Evolutionary conservation across 2,329 filamentous ascomycete genomes (phyloP).

Genomic region (Diplodia mutila): DNA sequence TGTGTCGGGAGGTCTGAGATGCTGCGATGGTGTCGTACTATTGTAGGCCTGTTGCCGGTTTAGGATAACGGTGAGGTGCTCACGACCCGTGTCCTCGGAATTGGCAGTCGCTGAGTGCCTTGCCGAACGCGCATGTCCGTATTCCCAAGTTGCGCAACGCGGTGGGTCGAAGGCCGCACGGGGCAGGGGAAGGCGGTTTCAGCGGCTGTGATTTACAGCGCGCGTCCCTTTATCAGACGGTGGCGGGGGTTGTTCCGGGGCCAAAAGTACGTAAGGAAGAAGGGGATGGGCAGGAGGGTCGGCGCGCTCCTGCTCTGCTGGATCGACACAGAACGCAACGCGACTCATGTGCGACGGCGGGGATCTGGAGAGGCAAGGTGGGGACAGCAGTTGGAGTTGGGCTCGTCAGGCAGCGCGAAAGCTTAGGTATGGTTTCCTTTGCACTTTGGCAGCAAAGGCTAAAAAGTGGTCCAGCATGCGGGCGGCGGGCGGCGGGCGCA

Average conservation of each 20-base stretch:
- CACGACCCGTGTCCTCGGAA: too few relatives aligned
- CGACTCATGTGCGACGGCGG: not conserved
- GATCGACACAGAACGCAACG: not conserved
- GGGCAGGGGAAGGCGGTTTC: not conserved
- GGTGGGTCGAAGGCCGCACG: not conserved
- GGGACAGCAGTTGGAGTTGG: too few relatives aligned
- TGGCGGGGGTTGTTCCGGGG: not conserved
- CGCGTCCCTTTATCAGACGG: not conserved
- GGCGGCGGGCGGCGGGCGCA: not conserved
- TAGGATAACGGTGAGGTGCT: too few relatives aligned
- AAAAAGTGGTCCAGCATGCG: slow-evolving; percentile 12
- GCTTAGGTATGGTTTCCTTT: too few relatives aligned
- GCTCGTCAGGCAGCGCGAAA: not conserved
- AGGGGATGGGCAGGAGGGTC: not conserved
- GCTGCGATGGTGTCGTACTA: too few relatives aligned
- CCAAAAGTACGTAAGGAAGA: not conserved
- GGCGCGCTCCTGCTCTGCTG: too few relatives aligned
- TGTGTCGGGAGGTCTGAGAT: too few relatives aligned
- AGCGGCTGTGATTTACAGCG: not conserved
- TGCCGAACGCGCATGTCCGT: too few relatives aligned
- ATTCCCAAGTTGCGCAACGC: too few relatives aligned
- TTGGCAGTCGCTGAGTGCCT: too few relatives aligned
- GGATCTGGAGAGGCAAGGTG: not conserved
- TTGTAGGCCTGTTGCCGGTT: too few relatives aligned
- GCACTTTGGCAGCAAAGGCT: not conserved